Base-by-base conservation (phyloP, 129 eudicot species). In the Pulicaria dysenterica region DNA sequence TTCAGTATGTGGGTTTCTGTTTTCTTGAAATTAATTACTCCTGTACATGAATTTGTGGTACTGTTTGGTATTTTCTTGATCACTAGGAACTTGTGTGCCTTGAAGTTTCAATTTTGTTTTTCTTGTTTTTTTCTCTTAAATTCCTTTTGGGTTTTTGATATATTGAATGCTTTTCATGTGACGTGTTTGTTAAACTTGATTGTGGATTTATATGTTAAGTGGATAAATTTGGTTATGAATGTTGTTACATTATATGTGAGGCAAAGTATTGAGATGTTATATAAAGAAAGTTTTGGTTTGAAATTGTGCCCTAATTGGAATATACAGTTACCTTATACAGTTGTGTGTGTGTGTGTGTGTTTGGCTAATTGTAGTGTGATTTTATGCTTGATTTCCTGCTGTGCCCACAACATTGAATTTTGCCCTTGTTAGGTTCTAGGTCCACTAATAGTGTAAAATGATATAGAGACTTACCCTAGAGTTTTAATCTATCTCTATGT, bases 261-360 rank as follows among this genome's bases (percentile, higher is more conserved):
- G 66, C 11, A 15, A 53, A 45, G 64, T 75, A 34, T 14, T 44
- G 38, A 8, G 60, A 54, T 73, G 13, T 51, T 11, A 45, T 16
- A 47, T 19, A 0, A 44, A 64, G 38, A 37, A 55, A 48, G 9
- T 3, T 70, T 64, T 6, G 60, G 62, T 46, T 57, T 19, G 42
- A 31, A 64, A 38, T 42, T 70, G 24, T 70, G 73, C 77, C 76
- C 64, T 63, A 70, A 71, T 72, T 78, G 58, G 72, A 46, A 40
- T 57, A 5, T 31, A 58, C 17, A 57, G 17, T 13, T 55, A 31
- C 58, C 17, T 24, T 77, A 15, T 12, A 14, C n/a, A 10, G n/a
- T 47, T 69, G 60, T 34, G 55, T n/a, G n/a, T n/a, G 69, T 69
- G 15, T 54, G 76, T 53, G 36, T 38, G 7, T 60, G 54, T 70